Base-by-base conservation (phyloP, 345 rosid genomes). In the Citrus sinensis region DNA sequence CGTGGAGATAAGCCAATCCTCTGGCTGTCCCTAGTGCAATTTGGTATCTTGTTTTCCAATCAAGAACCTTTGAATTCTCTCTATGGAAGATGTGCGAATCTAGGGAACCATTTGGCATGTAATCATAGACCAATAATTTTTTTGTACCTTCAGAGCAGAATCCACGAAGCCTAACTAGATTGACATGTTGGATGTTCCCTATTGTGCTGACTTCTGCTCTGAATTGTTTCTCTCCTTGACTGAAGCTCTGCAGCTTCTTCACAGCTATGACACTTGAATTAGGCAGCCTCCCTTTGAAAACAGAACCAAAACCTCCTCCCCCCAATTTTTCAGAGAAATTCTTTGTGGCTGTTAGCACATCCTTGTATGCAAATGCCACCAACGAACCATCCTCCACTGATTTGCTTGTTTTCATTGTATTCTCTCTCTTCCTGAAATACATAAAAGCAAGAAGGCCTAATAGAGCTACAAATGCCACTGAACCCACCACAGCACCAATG, bases 171-270 rank as follows among this genome's bases (percentile, higher is more conserved):
- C 96, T 85, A 67, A 92, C 92, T 2, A 94, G 93, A 80, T 90
- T 92, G 66, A 92, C 88, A 61, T 92, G 97, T 37, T 94, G 97
- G 82, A 94, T 85, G 19, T 90, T 89, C 65, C 97, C 97, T 40
- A 90, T 89, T 0, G 96, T 92, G 72, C 87, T 83, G 25, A 92
- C 94, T 82, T 92, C 97, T 0, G 92, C 80, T 17, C 96, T 82
- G 85, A 94, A 94, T 78, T 94, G 97, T 89, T 94, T 92, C 88
- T 93, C 97, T 7, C 97, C 97, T 85, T 92, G 98, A 79, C 83
- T 83, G 34, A 92, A 77, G 80, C 95, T 69, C 64, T 93, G 92
- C 7, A 94, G 97, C 89, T 86, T 90, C 88, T 94, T 94, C 84
- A 89, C 97, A 0, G 95, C 98, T 59, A 94, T 80, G 77, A 76